A percentile compares a stretch with the other conserved stretches of the same genome.
Conservation (phyloP, 306 rosid genomes). For the Dryas drummondii region DNA sequence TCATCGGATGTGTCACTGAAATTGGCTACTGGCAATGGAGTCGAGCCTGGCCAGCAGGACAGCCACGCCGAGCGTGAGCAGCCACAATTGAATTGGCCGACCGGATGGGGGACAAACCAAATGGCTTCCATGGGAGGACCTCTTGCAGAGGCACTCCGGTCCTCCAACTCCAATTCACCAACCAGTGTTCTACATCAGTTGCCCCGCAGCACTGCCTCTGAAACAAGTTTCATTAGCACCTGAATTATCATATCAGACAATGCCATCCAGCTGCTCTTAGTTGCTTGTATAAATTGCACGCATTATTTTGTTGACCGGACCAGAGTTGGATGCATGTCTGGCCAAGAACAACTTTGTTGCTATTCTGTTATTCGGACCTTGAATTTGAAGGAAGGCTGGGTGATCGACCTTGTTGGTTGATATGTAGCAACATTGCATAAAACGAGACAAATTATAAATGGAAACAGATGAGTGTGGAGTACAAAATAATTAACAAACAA, state of each 20-base stretch:
- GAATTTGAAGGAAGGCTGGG: too few species aligned
- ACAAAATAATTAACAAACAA: too few species aligned
- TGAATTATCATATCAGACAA: constrained; percentile 17
- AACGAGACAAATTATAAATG: too few species aligned
- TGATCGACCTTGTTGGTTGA: too few species aligned
- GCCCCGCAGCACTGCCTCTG: constrained; percentile 53
- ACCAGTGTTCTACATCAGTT: constrained; percentile 81
- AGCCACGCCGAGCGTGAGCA: constrained; percentile 42
- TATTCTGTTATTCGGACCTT: too few species aligned
- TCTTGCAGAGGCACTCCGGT: constrained; percentile 88
- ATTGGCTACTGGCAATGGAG: constrained; percentile 69
- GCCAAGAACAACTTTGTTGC: not conserved
- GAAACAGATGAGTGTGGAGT: too few species aligned
- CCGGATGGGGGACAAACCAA: constrained; percentile 65
- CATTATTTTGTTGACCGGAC: not conserved
- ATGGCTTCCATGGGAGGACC: constrained; percentile 96
- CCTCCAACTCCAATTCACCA: constrained; percentile 69
- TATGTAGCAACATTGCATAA: too few species aligned
- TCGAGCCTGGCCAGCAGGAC: constrained; percentile 31
- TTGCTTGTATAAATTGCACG: constrained; percentile 15
- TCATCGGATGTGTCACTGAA: constrained; percentile 83
- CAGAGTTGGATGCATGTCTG: not conserved
- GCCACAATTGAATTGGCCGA: constrained; percentile 62
- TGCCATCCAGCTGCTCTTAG: not conserved
- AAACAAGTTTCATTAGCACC: constrained; percentile 57